phyloP scores from a whole-genome alignment of 129 eudicot species.

The Lactuca sativa region DNA sequence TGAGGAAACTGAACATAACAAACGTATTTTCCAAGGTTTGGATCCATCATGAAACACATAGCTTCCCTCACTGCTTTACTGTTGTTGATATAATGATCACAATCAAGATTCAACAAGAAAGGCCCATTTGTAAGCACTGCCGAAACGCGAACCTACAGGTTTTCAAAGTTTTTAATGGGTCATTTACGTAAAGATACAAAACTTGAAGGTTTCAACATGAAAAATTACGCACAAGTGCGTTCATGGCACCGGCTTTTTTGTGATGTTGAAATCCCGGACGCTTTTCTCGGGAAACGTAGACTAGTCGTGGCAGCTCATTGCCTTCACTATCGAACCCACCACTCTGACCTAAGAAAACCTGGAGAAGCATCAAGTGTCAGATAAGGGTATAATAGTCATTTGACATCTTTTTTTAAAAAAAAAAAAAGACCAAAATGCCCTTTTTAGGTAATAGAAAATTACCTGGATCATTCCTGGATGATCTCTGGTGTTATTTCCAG shows the following conservation, averaged over 20 bases:
- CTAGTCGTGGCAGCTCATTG: conserved; percentile 78
- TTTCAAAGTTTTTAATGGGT: not conserved
- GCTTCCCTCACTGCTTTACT: conserved; percentile 52
- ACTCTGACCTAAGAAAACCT: conserved; percentile 91
- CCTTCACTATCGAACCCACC: conserved; percentile 91
- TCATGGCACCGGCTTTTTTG: conserved; percentile 97
- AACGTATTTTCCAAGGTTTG: conserved; percentile 42
- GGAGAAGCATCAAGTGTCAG: conserved; percentile 20
- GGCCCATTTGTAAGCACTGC: conserved; percentile 54
- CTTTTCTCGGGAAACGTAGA: conserved; percentile 91
- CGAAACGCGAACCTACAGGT: conserved; percentile 45
- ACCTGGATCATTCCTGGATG: conserved; percentile 60
- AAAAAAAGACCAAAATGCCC: not conserved
- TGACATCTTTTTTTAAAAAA: not conserved
- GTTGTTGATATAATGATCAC: conserved; percentile 55
- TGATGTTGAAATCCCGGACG: conserved; percentile 94
- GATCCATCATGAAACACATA: conserved; percentile 59
- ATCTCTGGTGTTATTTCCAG: conserved; percentile 50
- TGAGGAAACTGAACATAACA: conserved; percentile 55
- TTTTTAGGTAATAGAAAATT: not conserved
- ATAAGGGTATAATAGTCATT: not conserved
- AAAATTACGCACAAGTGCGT: conserved; percentile 66
- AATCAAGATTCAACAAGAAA: conserved; percentile 49
- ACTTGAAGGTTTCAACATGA: not conserved
- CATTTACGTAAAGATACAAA: not conserved